Evolutionary conservation across 2,329 filamentous ascomycete species (phyloP), one percentile per base, ranked within the genome.

Genomic region (Verticillium longisporum): DNA sequence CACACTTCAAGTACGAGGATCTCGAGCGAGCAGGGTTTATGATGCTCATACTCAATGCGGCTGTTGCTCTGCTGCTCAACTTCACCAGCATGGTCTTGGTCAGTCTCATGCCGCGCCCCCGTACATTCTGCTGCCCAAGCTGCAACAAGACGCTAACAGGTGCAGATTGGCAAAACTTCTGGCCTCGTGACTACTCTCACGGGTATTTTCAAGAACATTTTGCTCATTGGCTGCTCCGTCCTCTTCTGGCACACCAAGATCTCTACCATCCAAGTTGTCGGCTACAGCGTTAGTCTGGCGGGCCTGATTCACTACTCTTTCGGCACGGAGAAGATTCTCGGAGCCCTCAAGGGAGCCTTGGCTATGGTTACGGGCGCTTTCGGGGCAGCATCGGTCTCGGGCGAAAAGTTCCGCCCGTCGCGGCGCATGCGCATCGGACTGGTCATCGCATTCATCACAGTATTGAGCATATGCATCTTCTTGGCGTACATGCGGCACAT

Each of bases 51-150:
- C 76, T 87, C 61, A 95, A 94, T 75, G 91, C 90, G 62, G 78
- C 88, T 60, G 86, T 90, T 69, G 91, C 91, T 21, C 93, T 94
- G 77, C 75, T 90, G 68, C 83, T 94, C 63, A 94, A 94, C 76
- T 88, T 94, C 60, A 92, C 90, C 2, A 90, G 93, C 45, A 90
- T 94, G 53, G 91, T 94, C 79, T 74, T 94, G 77, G 90, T 94
- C 83, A 70, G 88, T 78, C 18, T 53, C 34, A 21, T 21, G 32
- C 36, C 32, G 9, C 41, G 15, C 18, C 6, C 15, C 38, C 18
- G 41, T 11, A 57, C 14, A 13, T 10, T 4, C 50, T 15, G 31
- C 3, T 26, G 26, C 26, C 3, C 57, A 60, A 54, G 59, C 50
- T 36, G 14, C 18, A 9, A 45, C 14, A 45, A 5, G 9, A 18